Evolutionary conservation across 129 eudicot species (phyloP), one percentile per base, ranked within the genome.

Genomic region (Chrysanthemum lavandulifolium): DNA sequence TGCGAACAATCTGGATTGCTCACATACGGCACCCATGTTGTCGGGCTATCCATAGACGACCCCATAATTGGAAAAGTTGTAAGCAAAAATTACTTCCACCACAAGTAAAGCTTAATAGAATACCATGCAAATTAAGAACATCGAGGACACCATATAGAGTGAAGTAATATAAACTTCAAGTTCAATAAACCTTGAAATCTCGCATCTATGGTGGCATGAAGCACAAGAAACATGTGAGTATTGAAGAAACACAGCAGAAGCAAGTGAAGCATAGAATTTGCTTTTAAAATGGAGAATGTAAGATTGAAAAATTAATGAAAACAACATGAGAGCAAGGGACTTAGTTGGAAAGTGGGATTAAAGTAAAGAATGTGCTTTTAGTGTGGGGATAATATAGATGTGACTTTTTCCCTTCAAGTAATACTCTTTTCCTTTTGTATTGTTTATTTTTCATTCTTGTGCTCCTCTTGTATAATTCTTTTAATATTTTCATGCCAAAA

Each of bases 1-100:
- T 79, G 83, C 8, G 95, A 83, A 78, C 97, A 91, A 68, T 88
- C 97, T 76, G 76, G 83, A 21, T 82, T 85, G 81, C 84, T 87
- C 75, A 85, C 76, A 63, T 83, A 80, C 12, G 91, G 95, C 61
- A 78, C 86, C 85, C 82, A 84, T 67, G 84, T 53, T 73, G 84
- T 86, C 3, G 91, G 88, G 57, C 68, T 83, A 23, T 58, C 81
- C 21, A 70, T 21, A 71, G 87, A 79, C 62, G 87, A 79, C 62
- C 78, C 91, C 89, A 86, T 83, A 7, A 23, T 10, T 59, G 57
- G 16, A 13, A 77, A 69, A 40, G 25, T 61, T 62, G 71, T 25
- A 43, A 71, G 9, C 67, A 43, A 64, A 15, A 61, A 11, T 6
- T 54, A 76, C 52, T 76, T 68, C 45, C 43, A 64, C 40, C 7